phyloP scores from a whole-genome alignment of 352 stramenopile genomes.

The Peronosclerospora sorghi region DNA sequence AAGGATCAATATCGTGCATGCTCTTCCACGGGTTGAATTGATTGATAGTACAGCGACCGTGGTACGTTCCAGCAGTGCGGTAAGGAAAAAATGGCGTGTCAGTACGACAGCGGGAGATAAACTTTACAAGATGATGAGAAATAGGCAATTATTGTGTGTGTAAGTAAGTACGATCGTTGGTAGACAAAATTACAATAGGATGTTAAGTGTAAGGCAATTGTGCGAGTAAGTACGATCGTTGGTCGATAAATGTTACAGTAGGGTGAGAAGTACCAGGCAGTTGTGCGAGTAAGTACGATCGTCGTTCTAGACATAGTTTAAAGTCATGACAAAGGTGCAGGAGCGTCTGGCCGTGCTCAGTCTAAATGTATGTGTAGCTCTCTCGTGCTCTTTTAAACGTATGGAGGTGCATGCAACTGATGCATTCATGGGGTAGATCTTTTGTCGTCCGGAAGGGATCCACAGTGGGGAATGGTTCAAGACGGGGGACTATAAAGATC shows the following conservation, averaged over 20 bases:
- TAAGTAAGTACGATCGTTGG: no score
- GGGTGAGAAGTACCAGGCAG: no score
- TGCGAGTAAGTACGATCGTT: no score
- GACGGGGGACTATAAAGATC: conserved; percentile 62
- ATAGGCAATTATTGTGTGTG: background rate
- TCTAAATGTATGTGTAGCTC: conserved; percentile 50
- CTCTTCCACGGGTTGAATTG: no score
- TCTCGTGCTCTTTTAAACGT: background rate
- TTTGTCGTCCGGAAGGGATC: conserved; percentile 63
- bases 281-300: no score
- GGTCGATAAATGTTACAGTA: no score
- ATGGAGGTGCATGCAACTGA: background rate
- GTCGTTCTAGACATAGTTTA: background rate
- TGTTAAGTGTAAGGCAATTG: no score
- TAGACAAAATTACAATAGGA: no score
- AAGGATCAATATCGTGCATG: no score
- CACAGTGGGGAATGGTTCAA: conserved; percentile 65
- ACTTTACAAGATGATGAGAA: background rate
- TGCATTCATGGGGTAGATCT: conserved; percentile 31
- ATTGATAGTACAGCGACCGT: no score
- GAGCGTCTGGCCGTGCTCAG: conserved; percentile 58
- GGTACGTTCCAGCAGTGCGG: no score
- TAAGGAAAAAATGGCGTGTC: background rate
- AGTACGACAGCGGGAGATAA: background rate
- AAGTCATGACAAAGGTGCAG: conserved; percentile 17